phyloP scores from a whole-genome alignment of 805 yeast genomes.

The Kazachstania africana region DNA sequence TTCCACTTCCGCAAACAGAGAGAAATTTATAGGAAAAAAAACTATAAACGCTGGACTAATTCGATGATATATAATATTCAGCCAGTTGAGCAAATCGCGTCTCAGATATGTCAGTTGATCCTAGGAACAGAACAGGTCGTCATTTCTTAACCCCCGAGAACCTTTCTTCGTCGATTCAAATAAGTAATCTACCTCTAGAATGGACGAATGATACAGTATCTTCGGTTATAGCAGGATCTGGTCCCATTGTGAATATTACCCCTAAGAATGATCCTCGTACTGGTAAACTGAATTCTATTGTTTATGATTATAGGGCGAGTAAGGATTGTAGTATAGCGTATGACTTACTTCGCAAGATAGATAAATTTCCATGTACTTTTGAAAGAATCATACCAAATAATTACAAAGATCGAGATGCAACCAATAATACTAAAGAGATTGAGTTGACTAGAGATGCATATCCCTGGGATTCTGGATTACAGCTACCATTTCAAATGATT shows the following conservation, averaged over 20 bases:
- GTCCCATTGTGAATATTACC: constrained; percentile 52
- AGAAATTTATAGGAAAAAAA: no score
- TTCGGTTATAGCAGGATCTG: constrained; percentile 61
- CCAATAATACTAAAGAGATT: constrained; percentile 2
- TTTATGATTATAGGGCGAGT: constrained; percentile 16
- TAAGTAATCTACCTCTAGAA: constrained; percentile 46
- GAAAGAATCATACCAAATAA: constrained; percentile 18
- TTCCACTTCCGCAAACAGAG: no score
- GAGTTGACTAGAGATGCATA: constrained; percentile 21
- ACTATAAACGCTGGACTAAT: no score
- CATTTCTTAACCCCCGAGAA: constrained; percentile 24
- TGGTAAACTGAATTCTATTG: constrained; percentile 37
- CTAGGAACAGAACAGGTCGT: constrained; percentile 24
- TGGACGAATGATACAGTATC: constrained; percentile 58
- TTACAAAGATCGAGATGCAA: constrained; percentile 6
- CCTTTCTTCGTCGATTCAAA: constrained; percentile 20
- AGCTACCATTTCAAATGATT: constrained; percentile 26
- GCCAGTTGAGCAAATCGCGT: no score
- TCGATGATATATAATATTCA: no score
- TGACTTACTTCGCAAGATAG: constrained; percentile 16
- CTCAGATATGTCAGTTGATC: constrained; percentile 18
- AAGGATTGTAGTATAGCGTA: constrained; percentile 20
- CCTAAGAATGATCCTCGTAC: constrained; percentile 20
- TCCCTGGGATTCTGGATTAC: constrained; percentile 23
- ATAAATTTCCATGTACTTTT: constrained; percentile 19